Conservation (phyloP, 2,329 filamentous ascomycete genomes). For the Pezicula radicicola region DNA sequence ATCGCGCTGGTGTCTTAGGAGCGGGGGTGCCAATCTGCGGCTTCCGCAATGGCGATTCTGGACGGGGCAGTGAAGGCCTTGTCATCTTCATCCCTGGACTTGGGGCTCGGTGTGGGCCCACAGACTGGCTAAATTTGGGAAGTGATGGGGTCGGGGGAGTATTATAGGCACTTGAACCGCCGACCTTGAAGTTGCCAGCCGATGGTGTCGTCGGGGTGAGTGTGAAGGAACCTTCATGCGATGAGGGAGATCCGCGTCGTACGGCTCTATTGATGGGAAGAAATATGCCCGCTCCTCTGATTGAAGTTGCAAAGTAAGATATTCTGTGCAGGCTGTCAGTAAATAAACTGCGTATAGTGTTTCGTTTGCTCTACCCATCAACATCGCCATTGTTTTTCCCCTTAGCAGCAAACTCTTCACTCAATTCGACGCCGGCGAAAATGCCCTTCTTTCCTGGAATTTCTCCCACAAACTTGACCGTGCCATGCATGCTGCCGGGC, state of each 20-base stretch:
- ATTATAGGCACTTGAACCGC: slow-evolving; percentile 46
- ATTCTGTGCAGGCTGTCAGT: slow-evolving; percentile 40
- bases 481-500: slow-evolving; percentile 87
- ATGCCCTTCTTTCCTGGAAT: slow-evolving; percentile 87
- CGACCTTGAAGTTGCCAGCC: slow-evolving; percentile 42
- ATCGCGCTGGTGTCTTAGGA: slow-evolving; percentile 50
- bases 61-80: slow-evolving; percentile 77
- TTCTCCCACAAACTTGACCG: slow-evolving; percentile 81
- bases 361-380: slow-evolving; percentile 66
- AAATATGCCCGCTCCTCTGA: slow-evolving; percentile 87
- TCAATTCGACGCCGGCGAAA: slow-evolving; percentile 91
- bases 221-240: slow-evolving; percentile 52
- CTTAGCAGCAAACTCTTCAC: slow-evolving; percentile 71
- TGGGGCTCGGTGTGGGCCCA: slow-evolving; percentile 66
- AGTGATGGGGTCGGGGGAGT: slow-evolving; percentile 64
- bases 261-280: slow-evolving; percentile 79
- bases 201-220: slow-evolving; percentile 68
- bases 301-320: slow-evolving; percentile 77
- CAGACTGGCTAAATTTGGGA: slow-evolving; percentile 83
- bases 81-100: slow-evolving; percentile 71
- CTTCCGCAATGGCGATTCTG: slow-evolving; percentile 80
- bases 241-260: slow-evolving; percentile 58
- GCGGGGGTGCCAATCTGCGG: slow-evolving; percentile 55
- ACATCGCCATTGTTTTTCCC: slow-evolving; percentile 98
- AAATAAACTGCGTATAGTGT: slow-evolving; percentile 5